phyloP scores from a whole-genome alignment of 352 stramenopile genomes.

The Phytophthora citricola region DNA sequence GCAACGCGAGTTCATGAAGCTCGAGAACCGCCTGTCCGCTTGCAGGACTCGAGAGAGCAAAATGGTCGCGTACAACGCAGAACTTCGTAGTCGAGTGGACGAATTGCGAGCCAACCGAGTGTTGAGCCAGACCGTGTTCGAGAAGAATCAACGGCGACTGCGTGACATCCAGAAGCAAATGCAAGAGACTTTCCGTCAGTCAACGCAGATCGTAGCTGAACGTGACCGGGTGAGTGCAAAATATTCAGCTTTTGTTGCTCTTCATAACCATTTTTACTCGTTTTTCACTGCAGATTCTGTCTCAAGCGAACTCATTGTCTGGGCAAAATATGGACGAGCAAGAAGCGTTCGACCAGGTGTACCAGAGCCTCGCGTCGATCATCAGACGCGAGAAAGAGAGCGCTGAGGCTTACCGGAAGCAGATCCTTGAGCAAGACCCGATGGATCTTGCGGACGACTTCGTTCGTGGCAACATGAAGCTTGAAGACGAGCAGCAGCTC shows the following conservation, averaged over 20 bases:
- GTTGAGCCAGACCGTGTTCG: constrained; percentile 76
- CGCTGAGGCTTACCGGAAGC: constrained; percentile 78
- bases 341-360: constrained; percentile 78
- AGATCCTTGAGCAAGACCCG: constrained; percentile 77
- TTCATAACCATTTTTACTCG: constrained; percentile 1
- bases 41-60: constrained; percentile 82
- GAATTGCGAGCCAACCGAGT: constrained; percentile 68
- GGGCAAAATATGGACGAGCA: constrained; percentile 80
- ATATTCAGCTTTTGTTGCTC: neutral
- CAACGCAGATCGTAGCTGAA: constrained; percentile 76
- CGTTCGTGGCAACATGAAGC: constrained; percentile 74
- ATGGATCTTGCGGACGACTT: constrained; percentile 75
- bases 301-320: constrained; percentile 71
- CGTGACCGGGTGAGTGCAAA: constrained; percentile 55
- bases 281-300: constrained; percentile 47
- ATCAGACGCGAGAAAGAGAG: constrained; percentile 81
- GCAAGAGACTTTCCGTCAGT: constrained; percentile 74
- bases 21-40: constrained; percentile 79
- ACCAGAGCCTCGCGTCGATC: constrained; percentile 69
- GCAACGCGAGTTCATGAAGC: constrained; percentile 78
- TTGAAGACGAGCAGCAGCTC: constrained; percentile 79
- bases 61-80: constrained; percentile 63
- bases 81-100: constrained; percentile 63
- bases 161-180: constrained; percentile 81
- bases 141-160: constrained; percentile 82